phyloP scores from a whole-genome alignment of 148 eudicot genomes.

The Chenopodium suecicum region DNA sequence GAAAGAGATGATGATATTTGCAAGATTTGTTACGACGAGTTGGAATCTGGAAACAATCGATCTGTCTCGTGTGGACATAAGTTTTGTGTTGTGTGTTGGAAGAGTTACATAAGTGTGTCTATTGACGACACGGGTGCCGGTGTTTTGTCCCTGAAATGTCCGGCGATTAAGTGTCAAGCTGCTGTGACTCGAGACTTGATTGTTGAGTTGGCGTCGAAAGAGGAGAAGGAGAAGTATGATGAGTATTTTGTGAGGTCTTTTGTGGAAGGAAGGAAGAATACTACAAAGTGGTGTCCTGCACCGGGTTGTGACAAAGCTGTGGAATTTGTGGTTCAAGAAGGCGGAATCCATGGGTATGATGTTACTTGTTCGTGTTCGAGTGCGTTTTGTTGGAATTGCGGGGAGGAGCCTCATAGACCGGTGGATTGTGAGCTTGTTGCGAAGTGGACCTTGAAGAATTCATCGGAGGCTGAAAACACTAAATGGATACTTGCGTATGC shows the following conservation, averaged over 20 bases:
- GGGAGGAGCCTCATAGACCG: neutral
- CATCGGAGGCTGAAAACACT: too few relatives aligned
- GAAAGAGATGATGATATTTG: constrained; percentile 20
- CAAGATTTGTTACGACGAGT: constrained; percentile 63
- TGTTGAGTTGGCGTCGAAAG: constrained; percentile 28
- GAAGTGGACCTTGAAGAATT: too few relatives aligned
- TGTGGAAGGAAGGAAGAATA: constrained; percentile 58
- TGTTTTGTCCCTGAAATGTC: constrained; percentile 40
- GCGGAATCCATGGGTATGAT: constrained; percentile 25
- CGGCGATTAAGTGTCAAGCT: constrained; percentile 58
- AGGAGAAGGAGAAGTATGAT: constrained; percentile 42
- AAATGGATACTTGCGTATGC: too few relatives aligned
- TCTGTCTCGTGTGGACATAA: constrained; percentile 60
- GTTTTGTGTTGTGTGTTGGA: constrained; percentile 62
- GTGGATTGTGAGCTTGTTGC: too few relatives aligned
- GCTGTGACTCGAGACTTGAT: constrained; percentile 56
- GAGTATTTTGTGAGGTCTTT: constrained; percentile 56
- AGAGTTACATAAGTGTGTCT: constrained; percentile 24
- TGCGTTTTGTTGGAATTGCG: constrained; percentile 24
- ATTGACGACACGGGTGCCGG: constrained; percentile 13
- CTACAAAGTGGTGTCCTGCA: constrained; percentile 75
- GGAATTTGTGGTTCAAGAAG: constrained; percentile 42
- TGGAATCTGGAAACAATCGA: constrained; percentile 25
- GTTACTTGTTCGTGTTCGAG: constrained; percentile 15
- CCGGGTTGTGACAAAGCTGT: constrained; percentile 70